These are phyloP conservation scores for Trichoderma oligosporum DNA, from an alignment of 2,329 filamentous ascomycete species.

Conservation along the genomic window DNA sequence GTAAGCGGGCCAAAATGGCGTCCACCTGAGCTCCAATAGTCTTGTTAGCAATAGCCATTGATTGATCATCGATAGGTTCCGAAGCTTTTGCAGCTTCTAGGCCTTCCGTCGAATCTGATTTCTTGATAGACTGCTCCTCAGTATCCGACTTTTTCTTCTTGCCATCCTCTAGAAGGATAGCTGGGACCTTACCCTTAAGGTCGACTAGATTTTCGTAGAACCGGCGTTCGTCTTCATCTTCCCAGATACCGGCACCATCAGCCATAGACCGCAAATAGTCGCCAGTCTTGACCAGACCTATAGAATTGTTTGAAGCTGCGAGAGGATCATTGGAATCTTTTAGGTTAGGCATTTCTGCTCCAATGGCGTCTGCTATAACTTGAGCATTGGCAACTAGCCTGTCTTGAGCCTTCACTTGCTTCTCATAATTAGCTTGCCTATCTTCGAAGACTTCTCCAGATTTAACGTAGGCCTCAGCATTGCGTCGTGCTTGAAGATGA, in stretches of 20 bases:
- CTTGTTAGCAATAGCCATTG: slow-evolving; percentile 94
- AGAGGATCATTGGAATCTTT: slow-evolving; percentile 74
- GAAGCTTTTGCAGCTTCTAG: slow-evolving; percentile 48
- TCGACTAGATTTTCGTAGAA: slow-evolving; percentile 98
- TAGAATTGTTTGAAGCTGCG: slow-evolving; percentile 65
- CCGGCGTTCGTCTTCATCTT: slow-evolving; percentile 94
- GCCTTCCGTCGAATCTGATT: slow-evolving; percentile 53
- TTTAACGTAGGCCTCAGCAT: slow-evolving; percentile 97
- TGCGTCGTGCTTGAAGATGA: slow-evolving; percentile 80
- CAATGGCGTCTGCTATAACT: slow-evolving; percentile 80
- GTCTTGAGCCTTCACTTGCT: slow-evolving; percentile 86
- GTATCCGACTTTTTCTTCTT: slow-evolving; percentile 78
- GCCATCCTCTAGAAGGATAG: slow-evolving; percentile 85
- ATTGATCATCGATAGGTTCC: slow-evolving; percentile 70
- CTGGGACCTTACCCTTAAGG: slow-evolving; percentile 90
- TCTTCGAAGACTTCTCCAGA: slow-evolving; percentile 98
- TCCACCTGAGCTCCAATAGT: slow-evolving; percentile 97
- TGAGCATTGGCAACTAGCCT: slow-evolving; percentile 88
- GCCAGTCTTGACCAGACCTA: slow-evolving; percentile 88
- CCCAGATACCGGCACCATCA: slow-evolving; percentile 94
- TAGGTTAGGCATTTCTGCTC: slow-evolving; percentile 88
- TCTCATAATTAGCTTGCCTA: slow-evolving; percentile 92
- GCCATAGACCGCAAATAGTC: slow-evolving; percentile 88
- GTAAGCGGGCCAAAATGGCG: slow-evolving; percentile 78
- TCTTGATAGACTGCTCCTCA: slow-evolving; percentile 81